A percentile compares a stretch with the other conserved stretches of the same genome.
These are phyloP conservation scores for Astrothelium macrocarpum DNA, from an alignment of 495 filamentous ascomycete genomes.

Conservation along the genomic window DNA sequence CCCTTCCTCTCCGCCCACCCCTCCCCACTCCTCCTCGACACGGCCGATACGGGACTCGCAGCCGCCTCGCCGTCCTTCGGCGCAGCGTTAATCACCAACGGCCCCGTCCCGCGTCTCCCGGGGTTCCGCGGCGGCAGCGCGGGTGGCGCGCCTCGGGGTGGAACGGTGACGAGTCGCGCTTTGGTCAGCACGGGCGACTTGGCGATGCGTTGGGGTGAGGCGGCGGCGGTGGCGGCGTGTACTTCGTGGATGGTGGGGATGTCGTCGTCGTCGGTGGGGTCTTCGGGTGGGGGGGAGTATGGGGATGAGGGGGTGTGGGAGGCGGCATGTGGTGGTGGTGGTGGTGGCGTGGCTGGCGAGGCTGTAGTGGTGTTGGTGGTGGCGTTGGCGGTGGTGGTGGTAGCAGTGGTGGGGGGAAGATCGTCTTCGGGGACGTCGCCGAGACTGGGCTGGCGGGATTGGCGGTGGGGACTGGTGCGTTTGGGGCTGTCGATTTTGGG, in stretches of 20 bases:
- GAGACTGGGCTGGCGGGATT: conserved; percentile 4
- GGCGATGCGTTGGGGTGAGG: conserved; percentile 20
- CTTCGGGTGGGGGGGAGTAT: neutral
- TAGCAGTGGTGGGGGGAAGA: too few relatives aligned
- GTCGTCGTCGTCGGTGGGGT: conserved; percentile 7
- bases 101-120: conserved; percentile 18
- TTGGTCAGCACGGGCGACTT: conserved; percentile 26
- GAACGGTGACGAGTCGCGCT: conserved; percentile 31
- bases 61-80: neutral
- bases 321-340: neutral
- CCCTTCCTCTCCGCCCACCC: neutral
- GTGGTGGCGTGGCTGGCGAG: neutral
- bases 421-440: neutral
- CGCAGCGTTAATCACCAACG: conserved; percentile 19
- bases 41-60: neutral
- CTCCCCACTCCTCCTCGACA: neutral
- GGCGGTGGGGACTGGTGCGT: conserved; percentile 6
- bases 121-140: conserved; percentile 32
- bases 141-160: conserved; percentile 25
- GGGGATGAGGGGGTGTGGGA: neutral
- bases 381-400: neutral
- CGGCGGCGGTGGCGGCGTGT: conserved; percentile 8
- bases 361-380: neutral
- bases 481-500: neutral
- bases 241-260: conserved; percentile 21